Base-by-base conservation (phyloP, 2,329 filamentous ascomycete species). In the Aureobasidium musti region DNA sequence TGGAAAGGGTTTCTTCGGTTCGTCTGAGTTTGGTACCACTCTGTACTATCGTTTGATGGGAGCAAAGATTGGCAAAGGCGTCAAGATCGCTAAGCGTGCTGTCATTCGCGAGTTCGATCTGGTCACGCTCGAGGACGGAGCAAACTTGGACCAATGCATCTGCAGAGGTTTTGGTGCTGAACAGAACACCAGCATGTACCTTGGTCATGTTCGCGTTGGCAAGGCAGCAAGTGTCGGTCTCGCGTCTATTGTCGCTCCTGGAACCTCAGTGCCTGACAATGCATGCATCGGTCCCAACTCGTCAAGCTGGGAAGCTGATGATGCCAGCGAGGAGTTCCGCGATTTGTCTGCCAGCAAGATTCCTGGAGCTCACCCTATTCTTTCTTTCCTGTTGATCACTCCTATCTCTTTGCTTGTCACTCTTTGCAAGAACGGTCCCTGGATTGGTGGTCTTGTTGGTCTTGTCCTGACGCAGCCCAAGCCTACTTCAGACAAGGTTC, bases 181-280 rank as follows among this genome's bases (percentile, higher is more conserved):
- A 73, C 76, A 79, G n/a, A 86, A 86, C 72, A 84, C 84, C 0
- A 80, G 81, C 1, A 86, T 87, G 83, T 84, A 84, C 66, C 77
- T 87, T 13, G 82, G 81, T 13, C 76, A 74, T 7, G 85, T 86
- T 68, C 73, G 72, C 11, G 79, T 86, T 60, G 84, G 83, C 0
- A 74, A 75, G 8, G 80, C 83, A 53, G 77, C 78, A 11, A 80
- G 77, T 1, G 75, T 86, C 5, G 83, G 84, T 6, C 70, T 81
- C 3, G 77, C 80, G 3, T 82, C 83, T 0, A 79, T 84, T 52
- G 73, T 86, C 2, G 82, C 84, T 0, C 79, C 84, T 1, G 84
- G 84, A 0, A 79, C 83, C 0, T 73, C 69, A 6, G 69, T 86
- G 1, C 82, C 83, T 0, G 77, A 80, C 5, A 76, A 81, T 67